Evolutionary conservation across 106 monocot genomes (phyloP), one percentile per base, ranked within the genome.

Genomic region (Dendrobium huoshanense): DNA sequence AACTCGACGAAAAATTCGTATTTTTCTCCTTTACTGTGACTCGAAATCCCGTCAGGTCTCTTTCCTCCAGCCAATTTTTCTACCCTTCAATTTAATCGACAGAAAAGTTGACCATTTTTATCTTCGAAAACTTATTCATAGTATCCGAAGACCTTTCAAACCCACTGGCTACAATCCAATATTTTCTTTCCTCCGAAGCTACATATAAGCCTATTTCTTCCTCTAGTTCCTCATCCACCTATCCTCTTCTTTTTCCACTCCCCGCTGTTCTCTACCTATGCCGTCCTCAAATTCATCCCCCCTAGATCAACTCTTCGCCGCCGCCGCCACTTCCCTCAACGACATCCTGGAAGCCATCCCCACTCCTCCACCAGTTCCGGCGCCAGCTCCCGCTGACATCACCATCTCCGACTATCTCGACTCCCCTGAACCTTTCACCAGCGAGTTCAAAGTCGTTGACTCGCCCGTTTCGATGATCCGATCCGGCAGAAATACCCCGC

Each of bases 331-430:
- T 51, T 51, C 51, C 17, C 15, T 51, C 15, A 13, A 13, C 51
- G 74, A 43, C 7, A 15, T 44, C 43, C 43, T 75, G 20, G 43
- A 25, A 10, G 42, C 18, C 20, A 17, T 75, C 20, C 43, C 44
- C 43, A 19, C 43, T 17, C 41, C 42, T 41, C 74, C 43, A 3
- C 43, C 43, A 4, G 41, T 43, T 18, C 43, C 44, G 43, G 17
- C 6, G 7, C 40, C 29, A 15, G 17, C n/a, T 20, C 41, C 19
- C 43, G 15, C 8, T 2, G 74, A 75, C 43, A 16, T 75, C 17
- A n/a, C 74, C 20, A 43, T 75, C 43, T 75, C 74, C 44, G 74
- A 75, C 43, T 75, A 75, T 43, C 44, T 75, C n/a, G n/a, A 75
- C 9, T 15, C 13, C 9, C 22, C 33, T 27, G 74, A 75, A 15